Conservation (phyloP, 345 rosid species). For the Eucalyptus leucophloia region DNA sequence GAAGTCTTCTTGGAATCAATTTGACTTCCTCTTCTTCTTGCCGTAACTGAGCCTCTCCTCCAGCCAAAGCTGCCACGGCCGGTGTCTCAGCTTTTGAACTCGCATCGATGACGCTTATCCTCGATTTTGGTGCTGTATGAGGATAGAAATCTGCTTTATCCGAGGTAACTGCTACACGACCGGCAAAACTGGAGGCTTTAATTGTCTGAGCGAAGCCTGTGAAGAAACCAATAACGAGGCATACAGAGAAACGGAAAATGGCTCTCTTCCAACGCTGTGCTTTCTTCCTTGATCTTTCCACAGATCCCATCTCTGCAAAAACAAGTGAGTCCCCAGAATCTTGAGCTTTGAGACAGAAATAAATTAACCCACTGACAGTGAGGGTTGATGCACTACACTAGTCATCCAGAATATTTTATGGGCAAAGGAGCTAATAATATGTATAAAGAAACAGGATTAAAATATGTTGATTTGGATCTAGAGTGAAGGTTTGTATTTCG, state of each 20-base stretch:
- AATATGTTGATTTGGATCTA: neutral
- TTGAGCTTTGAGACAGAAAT: neutral
- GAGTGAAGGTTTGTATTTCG: neutral
- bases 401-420: neutral
- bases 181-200: conserved; percentile 17
- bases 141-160: neutral
- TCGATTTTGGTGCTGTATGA: neutral
- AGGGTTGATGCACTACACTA: neutral
- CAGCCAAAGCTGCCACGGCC: neutral
- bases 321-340: neutral
- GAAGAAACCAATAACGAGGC: conserved; percentile 92
- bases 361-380: neutral
- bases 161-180: neutral
- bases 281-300: conserved; percentile 80
- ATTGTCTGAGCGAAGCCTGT: conserved; percentile 78
- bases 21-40: neutral
- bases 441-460: neutral
- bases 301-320: neutral
- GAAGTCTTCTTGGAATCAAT: conserved; percentile 22
- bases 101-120: neutral
- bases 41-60: neutral
- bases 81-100: neutral
- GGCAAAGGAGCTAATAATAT: neutral
- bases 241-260: conserved; percentile 56
- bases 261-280: conserved; percentile 81